phyloP scores from a whole-genome alignment of 441 rosid species.

The Syzygium malaccense region DNA sequence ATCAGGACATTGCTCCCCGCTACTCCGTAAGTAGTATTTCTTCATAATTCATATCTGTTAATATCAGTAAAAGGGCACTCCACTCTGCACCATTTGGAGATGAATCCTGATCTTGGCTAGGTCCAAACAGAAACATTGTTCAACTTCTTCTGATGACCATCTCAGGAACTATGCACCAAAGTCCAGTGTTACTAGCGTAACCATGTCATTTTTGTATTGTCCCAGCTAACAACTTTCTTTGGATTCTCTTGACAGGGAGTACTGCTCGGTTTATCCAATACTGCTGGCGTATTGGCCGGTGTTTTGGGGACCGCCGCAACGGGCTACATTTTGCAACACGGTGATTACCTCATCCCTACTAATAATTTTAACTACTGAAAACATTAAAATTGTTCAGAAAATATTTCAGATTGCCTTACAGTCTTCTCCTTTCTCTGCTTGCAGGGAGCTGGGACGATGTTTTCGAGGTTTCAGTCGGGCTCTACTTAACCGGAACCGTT shows the following conservation, averaged over 20 bases:
- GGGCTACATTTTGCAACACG: slow-evolving; percentile 86
- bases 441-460: slow-evolving; percentile 93
- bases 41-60: background rate
- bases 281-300: slow-evolving; percentile 91
- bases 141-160: background rate
- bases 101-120: background rate
- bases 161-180: background rate
- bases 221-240: background rate
- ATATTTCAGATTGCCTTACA: background rate
- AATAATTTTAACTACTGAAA: background rate
- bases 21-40: slow-evolving; percentile 61
- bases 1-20: slow-evolving; percentile 95
- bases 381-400: background rate
- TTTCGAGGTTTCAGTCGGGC: slow-evolving; percentile 80
- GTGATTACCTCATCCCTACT: slow-evolving; percentile 17
- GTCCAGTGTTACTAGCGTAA: background rate
- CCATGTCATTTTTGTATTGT: background rate
- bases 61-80: background rate
- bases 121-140: background rate
- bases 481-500: slow-evolving; percentile 76
- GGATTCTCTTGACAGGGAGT: slow-evolving; percentile 48
- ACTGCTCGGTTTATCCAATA: slow-evolving; percentile 83
- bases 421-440: background rate
- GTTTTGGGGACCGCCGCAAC: slow-evolving; percentile 94
- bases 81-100: background rate